Evolutionary conservation across 495 filamentous ascomycete genomes (phyloP).

Genomic region (Darksidea phi): DNA sequence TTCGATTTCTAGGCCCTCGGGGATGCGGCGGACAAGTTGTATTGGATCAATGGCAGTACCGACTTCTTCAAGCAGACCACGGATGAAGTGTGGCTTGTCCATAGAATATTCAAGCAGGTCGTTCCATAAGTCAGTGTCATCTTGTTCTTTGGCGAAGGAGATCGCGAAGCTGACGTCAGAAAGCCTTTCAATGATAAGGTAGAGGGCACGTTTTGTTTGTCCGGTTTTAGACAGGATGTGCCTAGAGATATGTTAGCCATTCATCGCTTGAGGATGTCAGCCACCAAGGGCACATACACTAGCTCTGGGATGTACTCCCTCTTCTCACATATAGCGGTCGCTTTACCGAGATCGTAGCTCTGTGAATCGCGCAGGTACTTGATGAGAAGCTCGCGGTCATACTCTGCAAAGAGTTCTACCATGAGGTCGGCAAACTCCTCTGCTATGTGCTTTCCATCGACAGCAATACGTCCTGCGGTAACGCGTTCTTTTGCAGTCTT

Average conservation of each 20-base stretch:
- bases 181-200: constrained; percentile 84
- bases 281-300: constrained; percentile 49
- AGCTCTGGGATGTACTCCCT: constrained; percentile 80
- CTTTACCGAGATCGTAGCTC: constrained; percentile 78
- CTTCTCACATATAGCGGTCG: constrained; percentile 74
- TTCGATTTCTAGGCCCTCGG: constrained; percentile 85
- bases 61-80: constrained; percentile 86
- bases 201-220: constrained; percentile 83
- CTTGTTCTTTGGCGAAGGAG: constrained; percentile 86
- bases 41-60: constrained; percentile 90
- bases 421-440: constrained; percentile 83
- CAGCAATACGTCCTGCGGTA: constrained; percentile 38
- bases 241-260: constrained; percentile 16
- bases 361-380: constrained; percentile 81
- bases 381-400: constrained; percentile 76
- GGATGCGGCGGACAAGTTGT: constrained; percentile 83
- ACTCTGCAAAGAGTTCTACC: constrained; percentile 79
- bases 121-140: constrained; percentile 89
- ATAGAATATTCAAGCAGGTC: constrained; percentile 92
- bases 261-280: background rate
- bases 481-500: constrained; percentile 42
- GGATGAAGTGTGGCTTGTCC: constrained; percentile 94
- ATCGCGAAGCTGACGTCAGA: constrained; percentile 89
- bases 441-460: constrained; percentile 72
- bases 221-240: constrained; percentile 93